These are phyloP conservation scores for Pseudisothecium myosuroides DNA, from an alignment of 225 moss, liverwort and hornwort genomes.

Conservation along the genomic window DNA sequence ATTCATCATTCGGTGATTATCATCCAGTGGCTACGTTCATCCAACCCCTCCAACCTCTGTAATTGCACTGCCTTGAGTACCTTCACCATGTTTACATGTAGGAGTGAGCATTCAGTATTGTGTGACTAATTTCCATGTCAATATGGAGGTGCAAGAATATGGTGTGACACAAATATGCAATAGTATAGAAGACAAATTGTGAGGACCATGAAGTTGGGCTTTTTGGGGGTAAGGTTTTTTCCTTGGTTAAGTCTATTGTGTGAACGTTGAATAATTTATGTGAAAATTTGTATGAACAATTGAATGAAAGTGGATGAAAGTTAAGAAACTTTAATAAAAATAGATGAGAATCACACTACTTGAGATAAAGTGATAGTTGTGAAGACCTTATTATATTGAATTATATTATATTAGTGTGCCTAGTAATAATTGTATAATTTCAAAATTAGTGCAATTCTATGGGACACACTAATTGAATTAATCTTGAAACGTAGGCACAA, in stretches of 20 bases:
- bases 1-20: not conserved
- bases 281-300: not conserved
- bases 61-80: not conserved
- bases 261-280: not conserved
- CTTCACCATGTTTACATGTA: not conserved
- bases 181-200: too few species aligned
- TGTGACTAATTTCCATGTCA: too few species aligned
- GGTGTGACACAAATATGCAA: too few species aligned
- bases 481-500: fast-evolving
- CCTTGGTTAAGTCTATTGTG: too few species aligned
- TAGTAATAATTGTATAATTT: too few species aligned
- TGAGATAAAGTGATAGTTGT: not conserved
- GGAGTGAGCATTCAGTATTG: too few species aligned
- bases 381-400: not conserved
- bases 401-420: not conserved
- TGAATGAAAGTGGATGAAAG: not conserved
- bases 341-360: not conserved
- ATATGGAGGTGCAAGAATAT: too few species aligned
- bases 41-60: not conserved
- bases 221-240: too few species aligned
- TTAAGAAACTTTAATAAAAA: not conserved
- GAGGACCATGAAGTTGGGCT: too few species aligned
- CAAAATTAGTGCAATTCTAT: too few species aligned
- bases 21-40: not conserved
- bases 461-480: not conserved